Conservation (phyloP, 23 red algal species). For the Porphyridium purpureum region DNA sequence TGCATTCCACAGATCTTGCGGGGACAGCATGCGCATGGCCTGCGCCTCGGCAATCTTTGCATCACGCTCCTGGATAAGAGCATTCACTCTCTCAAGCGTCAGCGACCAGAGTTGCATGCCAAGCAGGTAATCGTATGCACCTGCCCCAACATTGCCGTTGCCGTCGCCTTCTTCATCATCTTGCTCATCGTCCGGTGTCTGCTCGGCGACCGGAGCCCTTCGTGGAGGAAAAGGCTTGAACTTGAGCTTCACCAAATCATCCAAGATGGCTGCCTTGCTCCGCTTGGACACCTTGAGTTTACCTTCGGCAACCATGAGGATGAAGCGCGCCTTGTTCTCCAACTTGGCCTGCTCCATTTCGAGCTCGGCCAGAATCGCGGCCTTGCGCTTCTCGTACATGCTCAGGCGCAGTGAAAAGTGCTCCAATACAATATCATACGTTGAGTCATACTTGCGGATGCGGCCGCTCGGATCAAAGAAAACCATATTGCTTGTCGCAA, state of each 20-base stretch:
- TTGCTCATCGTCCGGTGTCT: slow-evolving; percentile 22
- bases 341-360: slow-evolving; percentile 15
- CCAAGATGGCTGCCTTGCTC: slow-evolving; percentile 37
- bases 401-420: slow-evolving; percentile 52
- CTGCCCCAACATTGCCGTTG: neutral
- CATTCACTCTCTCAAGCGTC: slow-evolving; percentile 57
- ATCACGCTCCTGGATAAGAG: slow-evolving; percentile 49
- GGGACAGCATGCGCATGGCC: slow-evolving; percentile 29
- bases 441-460: slow-evolving; percentile 63
- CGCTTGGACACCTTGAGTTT: slow-evolving; percentile 66
- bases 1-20: slow-evolving; percentile 35
- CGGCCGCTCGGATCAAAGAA: slow-evolving; percentile 69
- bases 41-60: slow-evolving; percentile 47
- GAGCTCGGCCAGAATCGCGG: slow-evolving; percentile 28
- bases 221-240: slow-evolving; percentile 18
- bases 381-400: slow-evolving; percentile 53
- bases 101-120: slow-evolving; percentile 75
- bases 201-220: slow-evolving; percentile 5
- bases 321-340: slow-evolving; percentile 74
- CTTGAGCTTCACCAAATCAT: slow-evolving; percentile 38
- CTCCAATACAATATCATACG: slow-evolving; percentile 46
- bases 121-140: slow-evolving; percentile 71
- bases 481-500: slow-evolving; percentile 86
- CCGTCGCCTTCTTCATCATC: slow-evolving; percentile 1
- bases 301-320: slow-evolving; percentile 54